Conservation (phyloP, 129 eudicot genomes). For the Deinandra increscens region DNA sequence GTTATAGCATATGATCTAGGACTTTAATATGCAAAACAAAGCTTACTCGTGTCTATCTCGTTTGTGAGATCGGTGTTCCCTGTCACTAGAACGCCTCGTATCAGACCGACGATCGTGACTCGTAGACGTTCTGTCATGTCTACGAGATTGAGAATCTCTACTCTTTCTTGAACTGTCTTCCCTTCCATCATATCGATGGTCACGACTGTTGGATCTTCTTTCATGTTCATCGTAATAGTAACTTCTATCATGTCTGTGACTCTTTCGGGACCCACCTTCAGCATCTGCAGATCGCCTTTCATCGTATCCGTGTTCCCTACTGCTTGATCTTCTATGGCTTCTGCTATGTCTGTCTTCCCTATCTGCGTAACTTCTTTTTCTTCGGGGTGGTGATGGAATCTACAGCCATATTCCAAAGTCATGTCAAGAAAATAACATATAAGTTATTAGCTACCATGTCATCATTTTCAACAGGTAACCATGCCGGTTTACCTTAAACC, state of each 20-base stretch:
- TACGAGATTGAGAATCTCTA: conserved; percentile 34
- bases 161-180: conserved; percentile 41
- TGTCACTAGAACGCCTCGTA: conserved; percentile 35
- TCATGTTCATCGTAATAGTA: conserved; percentile 29
- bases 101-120: conserved; percentile 35
- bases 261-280: conserved; percentile 35
- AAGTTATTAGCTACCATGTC: neutral
- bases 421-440: conserved; percentile 8
- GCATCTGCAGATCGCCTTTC: conserved; percentile 40
- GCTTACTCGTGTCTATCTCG: conserved; percentile 40
- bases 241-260: conserved; percentile 38
- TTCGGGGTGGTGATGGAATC: conserved; percentile 84
- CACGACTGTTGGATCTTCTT: conserved; percentile 47
- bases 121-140: conserved; percentile 38
- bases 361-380: conserved; percentile 34
- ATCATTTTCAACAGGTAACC: no score
- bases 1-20: neutral
- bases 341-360: conserved; percentile 33
- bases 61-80: conserved; percentile 44
- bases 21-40: conserved; percentile 31
- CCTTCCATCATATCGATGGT: conserved; percentile 27
- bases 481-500: neutral
- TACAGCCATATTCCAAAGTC: conserved; percentile 5
- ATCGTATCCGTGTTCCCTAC: conserved; percentile 34
- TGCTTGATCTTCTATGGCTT: conserved; percentile 35